Conservation (phyloP, 2,329 filamentous ascomycete species). For the Clarireedia monteithiana region DNA sequence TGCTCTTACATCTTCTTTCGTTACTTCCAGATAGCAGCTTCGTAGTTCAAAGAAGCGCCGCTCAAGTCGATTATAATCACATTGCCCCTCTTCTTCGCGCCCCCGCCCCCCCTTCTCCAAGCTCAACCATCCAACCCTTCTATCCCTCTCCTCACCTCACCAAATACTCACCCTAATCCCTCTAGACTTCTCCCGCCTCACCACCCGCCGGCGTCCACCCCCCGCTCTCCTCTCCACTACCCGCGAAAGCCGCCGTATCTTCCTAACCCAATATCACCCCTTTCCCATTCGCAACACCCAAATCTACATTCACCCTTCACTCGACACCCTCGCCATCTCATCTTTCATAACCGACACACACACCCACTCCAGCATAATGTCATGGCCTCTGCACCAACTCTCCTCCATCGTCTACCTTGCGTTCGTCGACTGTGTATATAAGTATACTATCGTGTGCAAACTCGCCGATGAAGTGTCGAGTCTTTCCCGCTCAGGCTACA, state of each 20-base stretch:
- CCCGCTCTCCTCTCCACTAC: not conserved
- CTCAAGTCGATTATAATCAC: too few species aligned
- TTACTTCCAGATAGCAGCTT: too few species aligned
- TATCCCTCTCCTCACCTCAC: not conserved
- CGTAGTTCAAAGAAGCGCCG: too few species aligned
- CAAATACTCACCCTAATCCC: not conserved
- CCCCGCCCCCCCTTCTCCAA: too few species aligned
- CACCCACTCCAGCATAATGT: not conserved
- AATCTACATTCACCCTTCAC: not conserved
- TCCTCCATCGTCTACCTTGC: not conserved
- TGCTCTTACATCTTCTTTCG: too few species aligned
- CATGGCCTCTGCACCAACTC: not conserved
- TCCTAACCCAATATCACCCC: not conserved
- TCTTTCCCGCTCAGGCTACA: not conserved
- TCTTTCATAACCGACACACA: not conserved
- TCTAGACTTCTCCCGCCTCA: not conserved
- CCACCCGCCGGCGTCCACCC: not conserved
- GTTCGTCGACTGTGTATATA: too few species aligned
- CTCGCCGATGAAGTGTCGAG: too few species aligned
- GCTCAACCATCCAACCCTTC: not conserved
- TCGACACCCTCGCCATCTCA: not conserved
- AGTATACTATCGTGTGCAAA: too few species aligned
- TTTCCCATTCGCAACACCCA: not conserved
- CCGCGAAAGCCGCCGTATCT: not conserved
- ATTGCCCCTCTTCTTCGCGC: too few species aligned